Evolutionary conservation across 2,329 filamentous ascomycete species (phyloP), one percentile per base, ranked within the genome.

Genomic region (Fusarium pilosicola): DNA sequence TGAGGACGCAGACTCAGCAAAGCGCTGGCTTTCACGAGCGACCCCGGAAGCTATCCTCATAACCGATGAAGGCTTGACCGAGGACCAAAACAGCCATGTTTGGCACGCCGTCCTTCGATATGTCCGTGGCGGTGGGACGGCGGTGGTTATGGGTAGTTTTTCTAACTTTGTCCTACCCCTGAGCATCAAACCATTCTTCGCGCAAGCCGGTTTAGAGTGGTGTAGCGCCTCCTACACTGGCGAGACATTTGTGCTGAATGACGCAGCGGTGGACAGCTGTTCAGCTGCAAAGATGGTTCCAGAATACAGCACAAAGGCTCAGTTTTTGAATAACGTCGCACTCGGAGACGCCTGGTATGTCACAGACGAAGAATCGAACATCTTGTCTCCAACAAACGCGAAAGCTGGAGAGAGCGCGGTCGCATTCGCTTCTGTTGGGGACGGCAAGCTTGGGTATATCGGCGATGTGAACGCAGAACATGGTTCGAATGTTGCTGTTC

Each of bases 21-120:
- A 10, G 3, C 14, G 8, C 7, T 42, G 14, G 5, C 3, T 42
- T 1, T 42, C 14, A 17, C 22, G 41, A 24, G 5, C 1, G 4
- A 4, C 22, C 41, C 8, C 22, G 3, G 22, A 14, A 42, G 39
- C 39, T 6, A 1, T n/a, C 22, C 39, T n/a, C 13, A 15, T 15
- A 15, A n/a, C 22, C 5, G 22, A 42, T 15, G 14, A 42, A 24
- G 39, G 39, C 8, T 15, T 24, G 22, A 0, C 39, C 0, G 22
- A 15, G 13, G 39, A 42, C 1, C 39, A 17, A 15, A 42, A 24
- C 8, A 15, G 0, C 22, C 39, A 42, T 42, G 14, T 42, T 42
- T 24, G 14, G 39, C 39, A 10, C 14, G 39, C 39, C 14, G 22
- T 42, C 5, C 41, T 42, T 24, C 1, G 1, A 24, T 42, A 17